These are phyloP conservation scores for Eucalyptus camaldulensis DNA, from an alignment of 345 rosid genomes.

Conservation along the genomic window DNA sequence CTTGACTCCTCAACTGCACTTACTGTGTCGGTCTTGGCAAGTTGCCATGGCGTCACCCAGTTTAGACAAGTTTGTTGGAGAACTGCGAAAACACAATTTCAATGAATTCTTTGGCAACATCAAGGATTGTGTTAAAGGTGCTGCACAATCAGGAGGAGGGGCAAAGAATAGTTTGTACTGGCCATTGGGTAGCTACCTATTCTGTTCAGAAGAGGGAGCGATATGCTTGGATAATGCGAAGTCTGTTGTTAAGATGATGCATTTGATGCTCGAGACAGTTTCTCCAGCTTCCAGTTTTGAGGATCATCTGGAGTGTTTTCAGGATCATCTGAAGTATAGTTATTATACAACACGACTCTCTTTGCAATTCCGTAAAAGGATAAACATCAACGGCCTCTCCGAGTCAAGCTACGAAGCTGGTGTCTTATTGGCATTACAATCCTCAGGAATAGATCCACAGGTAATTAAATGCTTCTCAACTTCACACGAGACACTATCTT, in stretches of 20 bases:
- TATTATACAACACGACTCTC: slow-evolving; percentile 27
- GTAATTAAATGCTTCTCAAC: neutral
- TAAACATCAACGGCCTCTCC: slow-evolving; percentile 10
- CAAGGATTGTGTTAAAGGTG: neutral
- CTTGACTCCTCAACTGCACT: slow-evolving; percentile 7
- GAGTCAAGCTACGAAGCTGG: slow-evolving; percentile 58
- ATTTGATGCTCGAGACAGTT: slow-evolving; percentile 17
- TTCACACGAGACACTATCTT: neutral
- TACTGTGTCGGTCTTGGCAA: neutral
- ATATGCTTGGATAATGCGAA: slow-evolving; percentile 49
- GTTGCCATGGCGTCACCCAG: slow-evolving; percentile 1
- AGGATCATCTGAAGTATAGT: slow-evolving; percentile 56
- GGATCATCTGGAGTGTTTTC: slow-evolving; percentile 49
- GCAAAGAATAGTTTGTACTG: slow-evolving; percentile 8
- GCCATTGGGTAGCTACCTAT: slow-evolving; percentile 68
- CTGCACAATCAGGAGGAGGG: neutral
- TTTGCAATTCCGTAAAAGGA: slow-evolving; percentile 19
- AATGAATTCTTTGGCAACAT: slow-evolving; percentile 7
- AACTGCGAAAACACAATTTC: neutral
- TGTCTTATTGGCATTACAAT: slow-evolving; percentile 48
- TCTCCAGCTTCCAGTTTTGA: slow-evolving; percentile 19
- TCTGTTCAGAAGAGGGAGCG: slow-evolving; percentile 66
- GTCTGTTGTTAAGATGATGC: slow-evolving; percentile 44
- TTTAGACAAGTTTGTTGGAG: slow-evolving; percentile 4
- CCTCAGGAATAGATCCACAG: slow-evolving; percentile 36